Base-by-base conservation (phyloP, 257 asterid species). In the Striga asiatica region DNA sequence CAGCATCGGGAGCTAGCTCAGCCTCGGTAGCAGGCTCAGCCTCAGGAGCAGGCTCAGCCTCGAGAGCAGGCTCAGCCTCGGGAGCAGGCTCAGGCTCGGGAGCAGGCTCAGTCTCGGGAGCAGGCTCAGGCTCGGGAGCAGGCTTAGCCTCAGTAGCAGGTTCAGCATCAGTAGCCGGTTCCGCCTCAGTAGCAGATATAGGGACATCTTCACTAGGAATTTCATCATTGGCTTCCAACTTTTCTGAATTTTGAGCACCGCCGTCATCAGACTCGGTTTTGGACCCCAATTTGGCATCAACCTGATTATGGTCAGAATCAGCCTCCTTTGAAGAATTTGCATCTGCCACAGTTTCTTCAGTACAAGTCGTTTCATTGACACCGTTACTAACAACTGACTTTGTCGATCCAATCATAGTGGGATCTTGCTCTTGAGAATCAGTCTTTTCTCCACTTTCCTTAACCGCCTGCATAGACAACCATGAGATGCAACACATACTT, bases 381-480 rank as follows among this genome's bases (percentile, higher is more conserved):
- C 83, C 87, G 73, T 79, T 81, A 50, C 72, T 69, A 65, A 60
- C 71, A 53, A 45, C 71, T 29, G 69, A 64, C 55, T 76, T 76
- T 23, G 83, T 76, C 52, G 88, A 74, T 43, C 61, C 60, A 60
- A 60, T 49, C 23, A 49, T 70, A 53, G 68, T 27, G 32, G 67
- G 65, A 42, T 73, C 70, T 50, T 52, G 62, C 57, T 72, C 81
- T 58, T 64, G 71, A 8, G 41, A 61, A 64, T 54, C 66, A 28
- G 72, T 72, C 61, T 72, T 83, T 56, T 66, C 76, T 6, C 25
- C 54, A 57, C 62, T 67, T 52, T 76, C 74, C 68, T 80, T 72
- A 50, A 62, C 74, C 58, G 54, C 85, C 98, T 91, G 80, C 58
- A 27, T 61, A 70, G 53, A 64, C 50, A 73, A n/a, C 61, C 50